These are phyloP conservation scores for Xylaria nigripes DNA, from an alignment of 495 filamentous ascomycete genomes.

Conservation along the genomic window DNA sequence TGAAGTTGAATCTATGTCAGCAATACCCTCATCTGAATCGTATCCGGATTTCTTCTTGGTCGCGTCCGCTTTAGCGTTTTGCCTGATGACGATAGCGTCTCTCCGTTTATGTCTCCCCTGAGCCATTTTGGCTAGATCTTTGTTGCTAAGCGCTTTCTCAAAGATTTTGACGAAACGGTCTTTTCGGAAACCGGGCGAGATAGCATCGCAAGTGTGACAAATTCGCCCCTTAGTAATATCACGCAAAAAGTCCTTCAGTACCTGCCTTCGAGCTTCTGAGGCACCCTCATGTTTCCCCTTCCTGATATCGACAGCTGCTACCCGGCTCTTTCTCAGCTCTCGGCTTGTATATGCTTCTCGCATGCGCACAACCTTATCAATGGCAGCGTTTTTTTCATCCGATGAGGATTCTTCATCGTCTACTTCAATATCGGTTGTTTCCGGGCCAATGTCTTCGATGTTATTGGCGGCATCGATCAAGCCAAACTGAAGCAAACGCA, in stretches of 20 bases:
- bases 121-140: constrained; percentile 64
- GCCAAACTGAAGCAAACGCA: constrained; percentile 78
- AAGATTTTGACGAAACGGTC: constrained; percentile 90
- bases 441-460: constrained; percentile 45
- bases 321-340: constrained; percentile 48
- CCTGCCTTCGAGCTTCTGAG: constrained; percentile 58
- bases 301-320: constrained; percentile 44
- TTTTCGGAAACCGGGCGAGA: constrained; percentile 73
- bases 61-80: constrained; percentile 15
- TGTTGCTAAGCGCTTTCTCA: constrained; percentile 62
- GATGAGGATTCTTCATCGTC: constrained; percentile 23
- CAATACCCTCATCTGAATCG: constrained; percentile 58
- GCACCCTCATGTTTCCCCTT: constrained; percentile 73
- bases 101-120: constrained; percentile 57
- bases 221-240: constrained; percentile 53
- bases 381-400: constrained; percentile 18
- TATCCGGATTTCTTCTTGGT: constrained; percentile 30
- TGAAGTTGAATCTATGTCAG: constrained; percentile 49
- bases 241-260: constrained; percentile 74
- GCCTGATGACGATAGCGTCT: constrained; percentile 46
- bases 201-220: constrained; percentile 65
- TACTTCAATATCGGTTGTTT: constrained; percentile 24
- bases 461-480: constrained; percentile 64
- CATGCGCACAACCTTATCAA: constrained; percentile 48
- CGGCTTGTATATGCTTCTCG: constrained; percentile 63